Evolutionary conservation across 2,329 filamentous ascomycete species (phyloP).

Genomic region (Cercospora sesami): DNA sequence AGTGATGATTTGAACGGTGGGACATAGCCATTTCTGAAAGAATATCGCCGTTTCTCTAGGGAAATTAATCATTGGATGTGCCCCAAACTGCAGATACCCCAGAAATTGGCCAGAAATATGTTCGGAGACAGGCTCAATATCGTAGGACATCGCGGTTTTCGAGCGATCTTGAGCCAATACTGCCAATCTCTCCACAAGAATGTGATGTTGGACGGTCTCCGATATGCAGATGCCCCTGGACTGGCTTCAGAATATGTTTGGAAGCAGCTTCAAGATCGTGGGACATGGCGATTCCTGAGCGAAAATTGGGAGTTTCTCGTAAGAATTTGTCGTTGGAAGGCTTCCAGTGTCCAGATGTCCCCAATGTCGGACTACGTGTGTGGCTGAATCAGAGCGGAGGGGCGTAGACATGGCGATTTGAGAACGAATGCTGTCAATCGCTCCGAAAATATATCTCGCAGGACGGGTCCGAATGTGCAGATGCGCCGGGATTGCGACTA

Average conservation of each 20-base stretch:
- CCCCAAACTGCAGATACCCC: not conserved
- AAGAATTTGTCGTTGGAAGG: not conserved
- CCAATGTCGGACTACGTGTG: not conserved
- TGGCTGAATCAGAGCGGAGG: not conserved
- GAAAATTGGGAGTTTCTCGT: not conserved
- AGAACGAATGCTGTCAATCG: not conserved
- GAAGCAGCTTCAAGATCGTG: not conserved
- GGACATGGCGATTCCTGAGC: not conserved
- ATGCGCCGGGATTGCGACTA: not conserved
- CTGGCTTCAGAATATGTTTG: not conserved
- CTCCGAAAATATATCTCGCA: not conserved
- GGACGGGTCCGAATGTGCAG: not conserved
- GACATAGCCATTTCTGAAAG: not conserved
- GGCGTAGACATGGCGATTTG: not conserved
- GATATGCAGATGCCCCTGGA: not conserved
- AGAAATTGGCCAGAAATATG: not conserved
- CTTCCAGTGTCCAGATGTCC: not conserved
- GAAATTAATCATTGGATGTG: not conserved
- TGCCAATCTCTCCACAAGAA: not conserved
- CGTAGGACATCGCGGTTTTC: not conserved
- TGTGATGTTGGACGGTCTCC: not conserved
- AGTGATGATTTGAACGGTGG: not conserved
- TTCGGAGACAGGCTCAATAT: not conserved
- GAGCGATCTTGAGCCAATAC: not conserved
- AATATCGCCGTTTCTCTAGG: not conserved